phyloP scores from a whole-genome alignment of 139 green algal species.

The Closterium sp. region DNA sequence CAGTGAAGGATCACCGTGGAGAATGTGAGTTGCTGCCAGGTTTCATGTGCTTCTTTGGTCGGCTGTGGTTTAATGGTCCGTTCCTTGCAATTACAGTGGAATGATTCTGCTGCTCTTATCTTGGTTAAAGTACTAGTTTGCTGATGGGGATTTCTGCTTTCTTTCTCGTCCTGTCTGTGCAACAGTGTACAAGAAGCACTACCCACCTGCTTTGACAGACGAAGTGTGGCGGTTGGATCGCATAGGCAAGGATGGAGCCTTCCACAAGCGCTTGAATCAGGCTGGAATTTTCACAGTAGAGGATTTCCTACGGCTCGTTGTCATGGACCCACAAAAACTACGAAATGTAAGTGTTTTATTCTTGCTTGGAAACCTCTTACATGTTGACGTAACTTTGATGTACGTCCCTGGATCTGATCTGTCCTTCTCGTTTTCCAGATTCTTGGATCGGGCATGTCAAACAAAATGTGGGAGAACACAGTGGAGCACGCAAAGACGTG shows the following conservation, averaged over 20 bases:
- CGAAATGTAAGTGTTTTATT: constrained; percentile 7
- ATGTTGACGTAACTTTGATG: too few species aligned
- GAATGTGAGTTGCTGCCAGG: constrained; percentile 15
- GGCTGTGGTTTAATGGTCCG: too few species aligned
- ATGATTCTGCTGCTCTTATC: not conserved
- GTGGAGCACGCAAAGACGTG: constrained; percentile 39
- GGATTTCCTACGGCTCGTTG: constrained; percentile 35
- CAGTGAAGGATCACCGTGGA: constrained; percentile 36
- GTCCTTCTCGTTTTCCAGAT: not conserved
- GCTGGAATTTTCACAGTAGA: constrained; percentile 26
- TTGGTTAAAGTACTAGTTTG: not conserved
- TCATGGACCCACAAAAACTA: constrained; percentile 25
- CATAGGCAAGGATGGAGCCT: constrained; percentile 38
- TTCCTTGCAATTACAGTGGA: too few species aligned
- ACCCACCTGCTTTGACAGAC: constrained; percentile 30
- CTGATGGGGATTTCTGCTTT: constrained; percentile 3
- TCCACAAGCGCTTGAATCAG: constrained; percentile 35
- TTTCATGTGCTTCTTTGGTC: too few species aligned
- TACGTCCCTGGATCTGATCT: not conserved
- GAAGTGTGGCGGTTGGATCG: constrained; percentile 43
- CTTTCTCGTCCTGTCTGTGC: not conserved
- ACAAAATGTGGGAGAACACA: constrained; percentile 36
- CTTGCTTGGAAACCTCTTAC: not conserved
- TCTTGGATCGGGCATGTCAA: constrained; percentile 27
- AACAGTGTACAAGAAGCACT: constrained; percentile 49